Evolutionary conservation across 805 yeast genomes (phyloP).

Genomic region (Wickerhamomyces chambardii): DNA sequence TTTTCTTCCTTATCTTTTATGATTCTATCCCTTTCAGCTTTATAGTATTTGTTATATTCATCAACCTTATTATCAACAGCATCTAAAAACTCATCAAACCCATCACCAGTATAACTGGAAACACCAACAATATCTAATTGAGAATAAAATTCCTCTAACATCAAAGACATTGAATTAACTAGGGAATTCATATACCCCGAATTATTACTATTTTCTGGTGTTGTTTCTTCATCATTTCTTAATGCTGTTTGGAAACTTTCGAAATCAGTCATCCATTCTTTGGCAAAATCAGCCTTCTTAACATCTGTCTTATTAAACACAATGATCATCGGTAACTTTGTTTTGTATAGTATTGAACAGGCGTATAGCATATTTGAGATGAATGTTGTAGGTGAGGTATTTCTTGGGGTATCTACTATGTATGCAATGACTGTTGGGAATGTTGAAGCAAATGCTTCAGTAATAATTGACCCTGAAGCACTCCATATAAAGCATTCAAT

Average conservation of each 20-base stretch:
- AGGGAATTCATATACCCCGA: conserved; percentile 93
- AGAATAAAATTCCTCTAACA: conserved; percentile 93
- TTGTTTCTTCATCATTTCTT: conserved; percentile 54
- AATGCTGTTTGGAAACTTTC: conserved; percentile 83
- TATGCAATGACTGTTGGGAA: conserved; percentile 96
- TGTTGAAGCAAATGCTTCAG: conserved; percentile 93
- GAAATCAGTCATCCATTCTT: conserved; percentile 96
- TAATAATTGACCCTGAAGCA: conserved; percentile 93
- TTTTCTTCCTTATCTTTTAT: conserved; percentile 67
- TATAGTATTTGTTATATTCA: conserved; percentile 79
- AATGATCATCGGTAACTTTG: conserved; percentile 92
- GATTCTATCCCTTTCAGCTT: conserved; percentile 78
- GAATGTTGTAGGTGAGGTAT: conserved; percentile 90
- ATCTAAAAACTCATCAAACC: conserved; percentile 83
- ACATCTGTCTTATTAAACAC: conserved; percentile 96
- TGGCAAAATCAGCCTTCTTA: conserved; percentile 75
- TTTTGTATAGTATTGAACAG: conserved; percentile 91
- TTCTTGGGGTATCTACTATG: conserved; percentile 93
- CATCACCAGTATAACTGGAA: conserved; percentile 88
- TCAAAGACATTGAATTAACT: conserved; percentile 89
- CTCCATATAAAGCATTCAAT: conserved; percentile 98
- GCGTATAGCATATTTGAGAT: conserved; percentile 98
- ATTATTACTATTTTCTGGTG: conserved; percentile 42
- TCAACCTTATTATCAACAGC: conserved; percentile 81
- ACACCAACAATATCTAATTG: conserved; percentile 90